phyloP scores from a whole-genome alignment of 306 rosid species.

The Ziziphus jujuba region DNA sequence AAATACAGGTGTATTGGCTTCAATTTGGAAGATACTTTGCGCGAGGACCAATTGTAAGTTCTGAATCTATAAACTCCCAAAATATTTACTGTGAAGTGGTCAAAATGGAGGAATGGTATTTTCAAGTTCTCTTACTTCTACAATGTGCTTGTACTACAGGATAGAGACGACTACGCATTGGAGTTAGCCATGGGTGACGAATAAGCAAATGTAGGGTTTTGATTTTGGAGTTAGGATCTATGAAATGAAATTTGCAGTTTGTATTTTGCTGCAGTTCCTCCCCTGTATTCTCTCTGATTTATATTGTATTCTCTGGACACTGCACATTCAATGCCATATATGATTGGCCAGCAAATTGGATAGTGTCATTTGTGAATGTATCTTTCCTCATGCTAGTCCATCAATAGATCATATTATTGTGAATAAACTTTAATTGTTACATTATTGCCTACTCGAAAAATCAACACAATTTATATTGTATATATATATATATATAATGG shows the following conservation, averaged over 20 bases:
- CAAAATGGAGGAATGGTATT: background rate
- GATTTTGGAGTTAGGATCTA: constrained; percentile 16
- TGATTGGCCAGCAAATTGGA: no score
- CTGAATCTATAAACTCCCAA: constrained; percentile 18
- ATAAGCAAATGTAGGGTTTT: constrained; percentile 36
- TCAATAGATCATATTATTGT: no score
- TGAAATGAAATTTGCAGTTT: background rate
- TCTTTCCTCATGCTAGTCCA: no score
- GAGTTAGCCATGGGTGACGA: constrained; percentile 98
- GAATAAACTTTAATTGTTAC: no score
- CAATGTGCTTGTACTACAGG: constrained; percentile 52
- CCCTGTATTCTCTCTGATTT: background rate
- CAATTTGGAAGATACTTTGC: constrained; percentile 98
- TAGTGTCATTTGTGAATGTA: no score
- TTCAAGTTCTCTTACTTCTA: constrained; percentile 11
- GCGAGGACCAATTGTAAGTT: constrained; percentile 89
- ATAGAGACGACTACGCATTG: constrained; percentile 96
- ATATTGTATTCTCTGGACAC: background rate
- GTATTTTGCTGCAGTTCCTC: constrained; percentile 5
- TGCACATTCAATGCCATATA: no score
- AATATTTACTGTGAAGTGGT: background rate
- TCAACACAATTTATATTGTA: no score
- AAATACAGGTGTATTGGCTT: constrained; percentile 94
- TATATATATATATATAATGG: no score
- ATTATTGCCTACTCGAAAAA: no score